Percentiles rank a stretch among this genome's conserved stretches.
These are phyloP conservation scores for Pythium phragmiticola DNA, from an alignment of 352 stramenopile species.

Conservation along the genomic window DNA sequence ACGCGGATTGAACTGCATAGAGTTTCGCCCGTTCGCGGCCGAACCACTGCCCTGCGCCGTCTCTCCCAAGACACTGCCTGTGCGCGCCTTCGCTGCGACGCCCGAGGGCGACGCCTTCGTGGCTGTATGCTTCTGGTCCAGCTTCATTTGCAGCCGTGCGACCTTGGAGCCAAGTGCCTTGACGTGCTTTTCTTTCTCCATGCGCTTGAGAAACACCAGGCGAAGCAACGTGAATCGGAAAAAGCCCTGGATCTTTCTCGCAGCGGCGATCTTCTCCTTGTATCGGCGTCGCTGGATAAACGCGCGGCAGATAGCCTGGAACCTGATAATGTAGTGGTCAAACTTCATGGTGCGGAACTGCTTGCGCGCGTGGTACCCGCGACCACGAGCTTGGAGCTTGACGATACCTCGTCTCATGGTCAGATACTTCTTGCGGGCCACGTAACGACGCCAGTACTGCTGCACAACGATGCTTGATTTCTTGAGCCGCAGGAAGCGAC, in stretches of 20 bases:
- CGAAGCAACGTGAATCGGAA: conserved; percentile 76
- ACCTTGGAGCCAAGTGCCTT: conserved; percentile 43
- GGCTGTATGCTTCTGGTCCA: conserved; percentile 30
- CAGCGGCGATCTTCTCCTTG: conserved; percentile 45
- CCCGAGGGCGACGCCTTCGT: conserved; percentile 25
- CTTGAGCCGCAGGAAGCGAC: conserved; percentile 50
- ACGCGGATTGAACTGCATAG: conserved; percentile 44
- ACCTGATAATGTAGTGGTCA: conserved; percentile 71
- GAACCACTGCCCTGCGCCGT: conserved; percentile 9
- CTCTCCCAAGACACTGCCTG: conserved; percentile 3
- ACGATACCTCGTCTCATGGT: conserved; percentile 50
- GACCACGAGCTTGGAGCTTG: conserved; percentile 58
- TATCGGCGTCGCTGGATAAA: conserved; percentile 56
- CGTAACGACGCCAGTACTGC: conserved; percentile 74
- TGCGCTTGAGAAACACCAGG: conserved; percentile 71
- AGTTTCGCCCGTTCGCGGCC: conserved; percentile 30
- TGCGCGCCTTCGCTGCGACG: conserved; percentile 14
- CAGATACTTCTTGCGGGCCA: conserved; percentile 55
- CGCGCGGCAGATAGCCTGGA: conserved; percentile 70
- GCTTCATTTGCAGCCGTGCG: conserved; percentile 35
- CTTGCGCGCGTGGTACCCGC: conserved; percentile 57
- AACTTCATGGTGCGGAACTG: conserved; percentile 70
- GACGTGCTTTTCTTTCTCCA: conserved; percentile 64
- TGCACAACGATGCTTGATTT: conserved; percentile 55
- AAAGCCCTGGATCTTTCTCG: conserved; percentile 66